A percentile compares a stretch with the other conserved stretches of the same genome.
These are phyloP conservation scores for Erythrobasidium hasegawianum DNA, from an alignment of 1,284 basidiomycete genomes.

Conservation along the genomic window DNA sequence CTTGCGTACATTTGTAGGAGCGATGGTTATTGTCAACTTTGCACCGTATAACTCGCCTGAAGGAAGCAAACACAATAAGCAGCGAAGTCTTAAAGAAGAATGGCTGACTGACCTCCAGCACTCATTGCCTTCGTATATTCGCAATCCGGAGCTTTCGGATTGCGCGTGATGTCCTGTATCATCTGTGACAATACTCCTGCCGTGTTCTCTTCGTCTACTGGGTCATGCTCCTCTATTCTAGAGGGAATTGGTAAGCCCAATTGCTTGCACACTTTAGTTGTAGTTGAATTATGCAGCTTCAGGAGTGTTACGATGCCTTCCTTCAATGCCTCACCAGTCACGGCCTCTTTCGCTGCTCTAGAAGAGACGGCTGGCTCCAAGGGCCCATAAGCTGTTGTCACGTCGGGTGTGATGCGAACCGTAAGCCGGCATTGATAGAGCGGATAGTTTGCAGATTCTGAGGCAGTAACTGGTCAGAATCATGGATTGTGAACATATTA, in stretches of 20 bases:
- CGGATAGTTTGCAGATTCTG: not conserved
- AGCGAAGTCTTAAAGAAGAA: not conserved
- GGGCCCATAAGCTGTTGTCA: constrained; percentile 5
- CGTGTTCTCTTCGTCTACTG: constrained; percentile 28
- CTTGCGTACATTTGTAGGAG: not conserved
- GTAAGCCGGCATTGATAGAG: constrained; percentile 15
- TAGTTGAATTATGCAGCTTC: constrained; percentile 31
- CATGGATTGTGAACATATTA: not conserved
- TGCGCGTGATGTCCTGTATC: constrained; percentile 23
- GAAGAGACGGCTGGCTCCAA: not conserved
- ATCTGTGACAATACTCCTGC: constrained; percentile 17
- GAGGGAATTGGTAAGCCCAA: constrained; percentile 10
- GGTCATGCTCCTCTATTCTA: constrained; percentile 25
- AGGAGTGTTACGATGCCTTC: constrained; percentile 27
- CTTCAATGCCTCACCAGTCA: constrained; percentile 12
- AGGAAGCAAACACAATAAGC: not conserved
- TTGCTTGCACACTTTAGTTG: constrained; percentile 20
- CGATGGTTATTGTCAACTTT: constrained; percentile 1
- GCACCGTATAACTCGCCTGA: constrained; percentile 19
- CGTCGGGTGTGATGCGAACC: constrained; percentile 16
- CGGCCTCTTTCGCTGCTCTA: constrained; percentile 22
- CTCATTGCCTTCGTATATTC: not conserved
- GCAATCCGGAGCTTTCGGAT: constrained; percentile 1
- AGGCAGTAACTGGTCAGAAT: not conserved
- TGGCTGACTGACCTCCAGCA: constrained; percentile 13